Base-by-base conservation (phyloP, 208 protist species). In the Leishmania arabica region DNA sequence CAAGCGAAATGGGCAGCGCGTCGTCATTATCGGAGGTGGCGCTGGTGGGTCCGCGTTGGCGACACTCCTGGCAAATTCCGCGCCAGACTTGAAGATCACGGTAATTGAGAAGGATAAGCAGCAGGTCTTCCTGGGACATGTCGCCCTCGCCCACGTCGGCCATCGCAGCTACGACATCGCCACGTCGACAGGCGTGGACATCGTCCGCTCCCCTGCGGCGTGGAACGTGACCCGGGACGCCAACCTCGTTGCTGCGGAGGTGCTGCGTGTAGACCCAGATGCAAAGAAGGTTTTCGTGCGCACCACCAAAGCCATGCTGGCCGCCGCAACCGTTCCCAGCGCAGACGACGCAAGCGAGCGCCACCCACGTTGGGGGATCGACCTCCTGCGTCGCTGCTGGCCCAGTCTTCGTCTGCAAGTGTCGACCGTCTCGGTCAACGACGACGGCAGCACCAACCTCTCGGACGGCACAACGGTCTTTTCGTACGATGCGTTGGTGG, bases 101-200 rank as follows among this genome's bases (percentile, higher is more conserved):
- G 95, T 97, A 54, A 90, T 97, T 79, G 95, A 97, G 79, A 85
- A 84, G 53, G 90, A 96, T 27, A 60, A 77, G 64, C 85, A 87
- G 70, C 92, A 95, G 75, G 77, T 80, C 15, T 97, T 96, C 77
- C 79, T 87, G 5, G 95, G 84, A 6, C 81, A 90, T 34, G 84
- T 92, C 7, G 86, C 93, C 8, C 88, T 95, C 70, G 95, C 95
- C 0, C 88, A 95, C 73, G 95, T 95, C 17, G 95, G 95, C 0
- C 91, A 96, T 85, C 90, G 95, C 51, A 97, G 95, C 87, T 97
- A 97, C 84, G 95, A 97, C 81, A 69, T 96, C 6, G 92, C 91
- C 79, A 95, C 91, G 21, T 91, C 91, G 3, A 90, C 93, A 42
- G 92, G 87, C 62, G 62, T 93, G 3, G 92, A 97, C 78, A 83